Conservation (phyloP, 1,139 yeast genomes). For the Candida glucosophila region DNA sequence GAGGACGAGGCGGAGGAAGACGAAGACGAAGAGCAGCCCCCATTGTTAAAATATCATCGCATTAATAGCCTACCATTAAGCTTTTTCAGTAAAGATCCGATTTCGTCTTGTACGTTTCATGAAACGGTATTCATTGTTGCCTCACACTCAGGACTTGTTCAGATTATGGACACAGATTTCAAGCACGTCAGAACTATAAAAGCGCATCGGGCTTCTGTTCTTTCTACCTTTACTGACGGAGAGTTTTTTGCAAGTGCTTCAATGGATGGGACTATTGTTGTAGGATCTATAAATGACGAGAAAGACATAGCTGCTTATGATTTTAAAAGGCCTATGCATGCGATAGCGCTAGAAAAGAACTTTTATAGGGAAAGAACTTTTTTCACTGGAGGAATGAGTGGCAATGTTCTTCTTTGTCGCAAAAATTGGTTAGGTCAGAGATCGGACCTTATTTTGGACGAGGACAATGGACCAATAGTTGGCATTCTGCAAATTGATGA, state of each 20-base stretch:
- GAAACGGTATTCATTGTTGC: constrained; percentile 67
- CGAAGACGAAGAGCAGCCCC: constrained; percentile 58
- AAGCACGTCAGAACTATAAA: constrained; percentile 59
- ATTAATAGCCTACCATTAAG: constrained; percentile 54
- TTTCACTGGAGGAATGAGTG: constrained; percentile 87
- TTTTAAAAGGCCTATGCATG: constrained; percentile 81
- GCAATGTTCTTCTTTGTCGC: constrained; percentile 67
- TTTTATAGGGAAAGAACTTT: constrained; percentile 56
- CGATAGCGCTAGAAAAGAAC: constrained; percentile 71
- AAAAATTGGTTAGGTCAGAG: constrained; percentile 84
- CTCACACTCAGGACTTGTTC: constrained; percentile 80
- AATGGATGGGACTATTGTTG: constrained; percentile 85
- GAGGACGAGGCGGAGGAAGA: constrained; percentile 25
- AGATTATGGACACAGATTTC: constrained; percentile 54
- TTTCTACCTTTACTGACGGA: constrained; percentile 69
- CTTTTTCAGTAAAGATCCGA: constrained; percentile 66
- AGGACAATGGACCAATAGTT: constrained; percentile 65
- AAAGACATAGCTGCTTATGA: constrained; percentile 67
- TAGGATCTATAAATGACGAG: constrained; percentile 60
- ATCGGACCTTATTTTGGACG: constrained; percentile 54
- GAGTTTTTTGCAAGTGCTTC: constrained; percentile 75
- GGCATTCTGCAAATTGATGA: constrained; percentile 54
- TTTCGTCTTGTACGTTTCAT: constrained; percentile 58
- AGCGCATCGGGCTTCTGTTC: constrained; percentile 79
- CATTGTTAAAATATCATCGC: constrained; percentile 65